Percentiles rank a stretch among this genome's conserved stretches.
phyloP scores from a whole-genome alignment of 2,329 filamentous ascomycete species.

The Gremmenia infestans region DNA sequence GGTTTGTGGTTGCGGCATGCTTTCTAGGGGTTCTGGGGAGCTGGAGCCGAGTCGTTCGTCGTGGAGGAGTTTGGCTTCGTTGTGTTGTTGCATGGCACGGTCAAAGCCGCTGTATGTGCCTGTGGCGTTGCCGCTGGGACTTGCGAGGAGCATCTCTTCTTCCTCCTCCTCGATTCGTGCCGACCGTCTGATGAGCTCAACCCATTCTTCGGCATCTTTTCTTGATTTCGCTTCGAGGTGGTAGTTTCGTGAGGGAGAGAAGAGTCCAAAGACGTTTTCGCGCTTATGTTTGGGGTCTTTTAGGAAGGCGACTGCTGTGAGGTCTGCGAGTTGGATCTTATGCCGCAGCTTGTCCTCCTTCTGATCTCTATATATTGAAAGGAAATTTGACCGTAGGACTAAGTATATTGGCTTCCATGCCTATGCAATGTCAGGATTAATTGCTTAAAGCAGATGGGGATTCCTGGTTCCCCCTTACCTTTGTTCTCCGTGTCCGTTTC shows the following conservation, averaged over 20 bases:
- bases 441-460: background rate
- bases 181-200: constrained; percentile 71
- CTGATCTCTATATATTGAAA: constrained; percentile 90
- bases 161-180: constrained; percentile 86
- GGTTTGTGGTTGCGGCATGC: constrained; percentile 14
- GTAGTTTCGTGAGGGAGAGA: constrained; percentile 85
- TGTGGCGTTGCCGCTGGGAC: constrained; percentile 45
- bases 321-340: constrained; percentile 80
- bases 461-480: constrained; percentile 47
- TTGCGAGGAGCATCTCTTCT: constrained; percentile 72
- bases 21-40: constrained; percentile 54
- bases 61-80: constrained; percentile 23
- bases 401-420: constrained; percentile 88
- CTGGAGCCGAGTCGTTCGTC: constrained; percentile 39
- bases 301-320: constrained; percentile 84
- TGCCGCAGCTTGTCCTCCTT: constrained; percentile 86
- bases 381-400: constrained; percentile 81
- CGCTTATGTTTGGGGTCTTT: constrained; percentile 85
- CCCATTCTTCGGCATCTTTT: constrained; percentile 80
- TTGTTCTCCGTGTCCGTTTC: constrained; percentile 90
- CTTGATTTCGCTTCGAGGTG: constrained; percentile 75
- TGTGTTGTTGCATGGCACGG: constrained; percentile 21
- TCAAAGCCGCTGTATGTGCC: constrained; percentile 26
- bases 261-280: constrained; percentile 85
- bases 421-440: constrained; percentile 37